These are phyloP conservation scores for Blastocystis sp. DNA, from an alignment of 352 stramenopile species.

Conservation along the genomic window DNA sequence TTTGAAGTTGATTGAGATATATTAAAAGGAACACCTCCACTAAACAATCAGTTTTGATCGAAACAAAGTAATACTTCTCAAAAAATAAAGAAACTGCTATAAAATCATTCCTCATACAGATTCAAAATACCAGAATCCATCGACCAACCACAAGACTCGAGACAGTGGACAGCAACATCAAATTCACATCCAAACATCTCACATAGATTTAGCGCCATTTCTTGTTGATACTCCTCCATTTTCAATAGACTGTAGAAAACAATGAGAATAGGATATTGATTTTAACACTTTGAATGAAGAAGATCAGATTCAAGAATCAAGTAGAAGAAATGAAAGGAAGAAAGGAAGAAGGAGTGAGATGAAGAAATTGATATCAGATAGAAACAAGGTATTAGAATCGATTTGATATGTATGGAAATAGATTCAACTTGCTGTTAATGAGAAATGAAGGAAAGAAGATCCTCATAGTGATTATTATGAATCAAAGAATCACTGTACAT, in stretches of 20 bases:
- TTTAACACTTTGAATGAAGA: no score
- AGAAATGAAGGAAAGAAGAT: background rate
- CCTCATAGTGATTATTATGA: no score
- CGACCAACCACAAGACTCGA: constrained; percentile 31
- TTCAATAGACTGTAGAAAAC: constrained; percentile 4
- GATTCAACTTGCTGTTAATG: background rate
- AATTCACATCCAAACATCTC: constrained; percentile 45
- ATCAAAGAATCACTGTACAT: no score
- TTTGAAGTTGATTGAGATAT: background rate
- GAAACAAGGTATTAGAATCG: no score
- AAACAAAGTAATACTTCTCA: constrained; percentile 6
- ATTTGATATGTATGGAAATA: background rate
- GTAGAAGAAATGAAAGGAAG: no score
- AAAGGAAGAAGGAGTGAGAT: background rate
- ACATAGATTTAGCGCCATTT: background rate
- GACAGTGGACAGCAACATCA: constrained; percentile 17
- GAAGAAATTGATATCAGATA: background rate
- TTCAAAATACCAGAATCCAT: background rate
- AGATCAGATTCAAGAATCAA: no score
- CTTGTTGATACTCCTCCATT: constrained; percentile 45
- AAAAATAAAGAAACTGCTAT: constrained; percentile 51
- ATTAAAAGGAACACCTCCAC: constrained; percentile 32
- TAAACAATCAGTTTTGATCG: background rate
- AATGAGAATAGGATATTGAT: background rate
- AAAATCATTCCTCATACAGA: background rate